Base-by-base conservation (phyloP, 495 filamentous ascomycete species). In the Penicillium goetzii region DNA sequence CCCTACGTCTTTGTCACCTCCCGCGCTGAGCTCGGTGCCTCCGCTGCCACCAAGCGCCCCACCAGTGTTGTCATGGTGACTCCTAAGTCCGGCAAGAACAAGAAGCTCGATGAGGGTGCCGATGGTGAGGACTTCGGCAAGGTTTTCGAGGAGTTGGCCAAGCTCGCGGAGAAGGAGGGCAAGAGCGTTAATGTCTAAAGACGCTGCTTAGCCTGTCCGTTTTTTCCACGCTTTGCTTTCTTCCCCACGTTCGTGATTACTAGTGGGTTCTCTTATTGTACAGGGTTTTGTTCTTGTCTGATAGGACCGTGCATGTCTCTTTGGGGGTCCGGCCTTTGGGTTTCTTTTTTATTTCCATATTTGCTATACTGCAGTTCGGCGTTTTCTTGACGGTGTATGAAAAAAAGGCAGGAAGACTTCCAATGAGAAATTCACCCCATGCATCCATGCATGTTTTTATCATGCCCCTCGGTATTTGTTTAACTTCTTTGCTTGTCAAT, bases 41-140 rank as follows among this genome's bases (percentile, higher is more conserved):
- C 95, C 28, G 92, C 92, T 28, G 88, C 86, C 64, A 98, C 95
- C 51, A 98, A 97, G 86, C 85, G 95, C 63, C 94, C 95, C 25
- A 98, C 95, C 30, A 96, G 91, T 78, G 93, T 97, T 25, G 89
- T 96, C 58, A 92, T 97, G 91, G 87, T 97, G 26, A 72, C 78
- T 66, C 84, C 76, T 76, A 89, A 88, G 81, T 74, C 78, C 17
- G 76, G 73, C 56, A 81, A 83, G 75, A 78, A 72, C 73, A 87
- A 87, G 82, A 78, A 77, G 67, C 68, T 76, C 60, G 80, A 79
- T 62, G 77, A 78, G 50, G 81, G 73, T 57, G 77, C 75, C 41
- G 84, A 83, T 28, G 76, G 72, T 43, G 89, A 89, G 71, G 90
- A 92, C 58, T 93, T 91, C 76, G 81, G 79, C 74, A 87, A 90